These are phyloP conservation scores for Tricholoma sp. DNA, from an alignment of 768 basidiomycete species.

Conservation along the genomic window DNA sequence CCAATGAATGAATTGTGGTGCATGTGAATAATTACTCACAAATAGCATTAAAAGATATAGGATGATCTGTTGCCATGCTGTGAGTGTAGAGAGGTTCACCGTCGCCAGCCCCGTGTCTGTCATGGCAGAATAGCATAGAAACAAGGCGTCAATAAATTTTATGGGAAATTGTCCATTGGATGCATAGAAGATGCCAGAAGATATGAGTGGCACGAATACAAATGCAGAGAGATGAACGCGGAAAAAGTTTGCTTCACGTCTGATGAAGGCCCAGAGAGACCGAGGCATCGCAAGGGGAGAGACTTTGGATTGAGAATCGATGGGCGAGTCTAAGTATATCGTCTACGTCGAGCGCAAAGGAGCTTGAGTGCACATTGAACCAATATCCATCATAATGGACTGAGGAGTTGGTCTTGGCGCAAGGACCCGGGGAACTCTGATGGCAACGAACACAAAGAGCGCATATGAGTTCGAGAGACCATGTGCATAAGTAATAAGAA, in stretches of 20 bases:
- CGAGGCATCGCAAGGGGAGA: neutral
- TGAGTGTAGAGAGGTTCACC: slow-evolving; percentile 46
- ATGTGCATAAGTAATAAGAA: no score
- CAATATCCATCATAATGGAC: no score
- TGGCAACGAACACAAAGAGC: no score
- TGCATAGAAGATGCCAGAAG: slow-evolving; percentile 63
- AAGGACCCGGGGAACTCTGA: no score
- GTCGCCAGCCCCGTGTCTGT: slow-evolving; percentile 47
- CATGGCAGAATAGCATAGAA: slow-evolving; percentile 55
- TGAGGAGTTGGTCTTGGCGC: no score
- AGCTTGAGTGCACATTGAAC: no score
- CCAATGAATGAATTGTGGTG: no score
- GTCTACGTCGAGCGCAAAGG: no score
- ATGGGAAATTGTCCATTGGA: slow-evolving; percentile 50
- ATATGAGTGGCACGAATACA: slow-evolving; percentile 52
- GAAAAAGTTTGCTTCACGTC: slow-evolving; percentile 42
- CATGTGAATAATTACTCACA: slow-evolving; percentile 24
- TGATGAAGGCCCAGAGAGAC: neutral
- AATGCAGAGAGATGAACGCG: slow-evolving; percentile 46
- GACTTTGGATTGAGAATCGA: neutral
- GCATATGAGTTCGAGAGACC: no score
- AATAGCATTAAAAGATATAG: slow-evolving; percentile 50
- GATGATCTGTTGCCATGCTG: slow-evolving; percentile 45
- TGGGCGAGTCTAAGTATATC: neutral
- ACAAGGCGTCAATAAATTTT: slow-evolving; percentile 50